Evolutionary conservation across 2,329 filamentous ascomycete species (phyloP), one percentile per base, ranked within the genome.

Genomic region (Fusarium graminum): DNA sequence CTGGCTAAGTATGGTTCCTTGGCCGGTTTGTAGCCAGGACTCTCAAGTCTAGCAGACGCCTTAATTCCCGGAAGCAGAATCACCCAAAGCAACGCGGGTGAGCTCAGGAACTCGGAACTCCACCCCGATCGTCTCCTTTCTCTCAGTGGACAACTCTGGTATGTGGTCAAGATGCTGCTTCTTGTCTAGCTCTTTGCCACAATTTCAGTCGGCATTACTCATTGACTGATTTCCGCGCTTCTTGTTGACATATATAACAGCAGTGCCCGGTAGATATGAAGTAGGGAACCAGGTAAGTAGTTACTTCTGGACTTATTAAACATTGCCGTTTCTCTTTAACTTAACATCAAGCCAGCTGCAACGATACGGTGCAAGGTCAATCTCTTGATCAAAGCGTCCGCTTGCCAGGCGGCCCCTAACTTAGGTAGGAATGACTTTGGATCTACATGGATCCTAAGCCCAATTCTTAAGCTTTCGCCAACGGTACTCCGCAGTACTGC

Each of bases 1-100:
- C 34, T n/a, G 16, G 16, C 16, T 6, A n/a, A 45, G 50, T n/a
- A 28, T 61, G 22, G 39, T 64, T 58, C 32, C 46, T 55, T 46
- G 42, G 41, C 55, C 46, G 13, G 19, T 16, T 59, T 30, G 34
- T 40, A 57, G 58, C 50, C 36, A 58, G 38, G 59, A 44, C 51
- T 58, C 30, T 39, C 28, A 17, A 45, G 52, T 45, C 39, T 61
- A 59, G 47, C 32, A 30, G 34, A 52, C 50, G 51, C 63, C 42
- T 39, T 57, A 41, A 49, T 65, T 52, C 61, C 65, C 65, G 59
- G 49, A 67, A 68, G 55, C 65, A 67, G 60, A 56, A 68, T 65
- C 51, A 63, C 63, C 58, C 46, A 50, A 67, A 60, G 55, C 52
- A 63, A 52, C 47, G 43, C 26, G 49, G 26, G 51, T 25, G 53